Evolutionary conservation across 768 basidiomycete species (phyloP), one percentile per base, ranked within the genome.

Genomic region (Rhodotorula paludigena): DNA sequence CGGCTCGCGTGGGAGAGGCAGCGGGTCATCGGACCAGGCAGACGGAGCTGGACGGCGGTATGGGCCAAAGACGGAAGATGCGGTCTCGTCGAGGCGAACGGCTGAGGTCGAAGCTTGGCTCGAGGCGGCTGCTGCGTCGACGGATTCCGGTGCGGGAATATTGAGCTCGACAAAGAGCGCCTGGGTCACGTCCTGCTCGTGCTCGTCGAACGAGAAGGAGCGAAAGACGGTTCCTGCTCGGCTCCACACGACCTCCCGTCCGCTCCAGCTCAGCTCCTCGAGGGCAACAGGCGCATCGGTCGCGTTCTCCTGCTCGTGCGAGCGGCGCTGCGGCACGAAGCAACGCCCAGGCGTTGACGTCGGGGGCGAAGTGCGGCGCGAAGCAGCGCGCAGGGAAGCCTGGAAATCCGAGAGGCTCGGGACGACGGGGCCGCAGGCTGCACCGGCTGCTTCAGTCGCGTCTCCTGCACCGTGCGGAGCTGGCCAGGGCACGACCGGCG

Each of bases 21-120:
- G 61, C 12, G 58, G 56, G 30, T 62, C 66, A 28, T 67, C 66
- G 32, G 66, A 57, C 66, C 66, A 67, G 32, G 57, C 16, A 25
- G 60, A 18, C 9, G 60, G 25, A 0, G 39, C 16, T 1, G 48
- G n/a, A 10, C 25, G 38, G 38, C 23, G 30, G 59, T 56, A 66
- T 33, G 65, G 65, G 2, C 65, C 59, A 21, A 66, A 66, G 25
- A 59, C 51, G 47, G 39, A 44, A 23, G 62, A 38, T 42, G 41
- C 41, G 32, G 49, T 7, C 9, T 15, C 15, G 45, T 52, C 28
- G 42, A 42, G 28, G n/a, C 33, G 42, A 30, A 44, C 10, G 16
- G 33, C 47, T 14, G 55, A 35, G 41, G 36, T 32, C 25, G 45
- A 30, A 6, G 41, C 16, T n/a, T n/a, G n/a, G n/a, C n/a, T n/a